phyloP scores from a whole-genome alignment of 495 filamentous ascomycete genomes.

The Annulohypoxylon moriforme region DNA sequence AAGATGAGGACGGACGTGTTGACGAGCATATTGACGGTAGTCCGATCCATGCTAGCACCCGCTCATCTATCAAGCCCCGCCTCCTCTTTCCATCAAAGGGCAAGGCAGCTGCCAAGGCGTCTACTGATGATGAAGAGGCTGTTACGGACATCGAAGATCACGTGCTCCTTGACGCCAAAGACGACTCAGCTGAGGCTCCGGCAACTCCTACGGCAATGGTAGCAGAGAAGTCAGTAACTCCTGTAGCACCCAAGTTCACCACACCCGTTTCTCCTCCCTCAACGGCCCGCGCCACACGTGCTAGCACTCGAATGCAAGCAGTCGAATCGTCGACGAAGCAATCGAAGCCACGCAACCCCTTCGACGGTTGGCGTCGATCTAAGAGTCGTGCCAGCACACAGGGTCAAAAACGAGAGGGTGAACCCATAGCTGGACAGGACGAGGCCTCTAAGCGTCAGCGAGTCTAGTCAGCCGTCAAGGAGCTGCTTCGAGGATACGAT shows the following conservation, averaged over 20 bases:
- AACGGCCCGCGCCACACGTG: conserved; percentile 64
- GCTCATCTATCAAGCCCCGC: conserved; percentile 82
- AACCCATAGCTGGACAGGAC: conserved; percentile 47
- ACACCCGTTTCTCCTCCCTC: conserved; percentile 67
- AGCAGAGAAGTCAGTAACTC: conserved; percentile 56
- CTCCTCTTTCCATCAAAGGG: conserved; percentile 80
- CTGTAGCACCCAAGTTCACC: conserved; percentile 61
- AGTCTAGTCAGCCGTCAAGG: conserved; percentile 43
- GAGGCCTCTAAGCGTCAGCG: conserved; percentile 52
- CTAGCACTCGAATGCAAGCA: conserved; percentile 46
- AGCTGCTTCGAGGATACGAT: conserved; percentile 3
- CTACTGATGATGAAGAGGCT: conserved; percentile 67
- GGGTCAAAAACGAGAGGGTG: conserved; percentile 60
- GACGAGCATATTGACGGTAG: not conserved
- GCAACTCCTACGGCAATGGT: conserved; percentile 49
- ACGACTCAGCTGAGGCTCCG: conserved; percentile 62
- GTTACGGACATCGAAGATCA: conserved; percentile 65
- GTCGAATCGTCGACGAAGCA: conserved; percentile 46
- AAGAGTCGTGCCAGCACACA: conserved; percentile 57
- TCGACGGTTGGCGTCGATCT: conserved; percentile 71
- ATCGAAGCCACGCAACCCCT: conserved; percentile 67
- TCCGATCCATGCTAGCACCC: conserved; percentile 67
- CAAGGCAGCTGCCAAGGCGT: conserved; percentile 61
- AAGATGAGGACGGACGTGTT: conserved; percentile 34
- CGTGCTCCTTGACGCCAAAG: conserved; percentile 58